These are phyloP conservation scores for Capsella rubella DNA, from an alignment of 441 rosid genomes.

Conservation along the genomic window DNA sequence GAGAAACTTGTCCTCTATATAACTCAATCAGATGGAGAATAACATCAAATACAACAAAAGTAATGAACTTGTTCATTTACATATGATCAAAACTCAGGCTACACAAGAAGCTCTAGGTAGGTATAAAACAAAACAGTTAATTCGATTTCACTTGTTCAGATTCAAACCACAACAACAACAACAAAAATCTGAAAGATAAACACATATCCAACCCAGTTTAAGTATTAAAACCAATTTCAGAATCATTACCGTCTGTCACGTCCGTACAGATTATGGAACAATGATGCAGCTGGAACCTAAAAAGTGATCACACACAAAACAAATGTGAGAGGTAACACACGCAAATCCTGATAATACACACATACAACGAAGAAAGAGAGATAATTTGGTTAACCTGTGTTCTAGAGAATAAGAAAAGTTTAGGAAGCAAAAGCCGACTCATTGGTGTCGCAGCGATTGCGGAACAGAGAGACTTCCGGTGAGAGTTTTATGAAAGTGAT, in stretches of 20 bases:
- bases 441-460: slow-evolving; percentile 38
- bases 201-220: slow-evolving; percentile 5
- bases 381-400: slow-evolving; percentile 49
- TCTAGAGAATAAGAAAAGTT: slow-evolving; percentile 47
- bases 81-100: not conserved
- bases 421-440: slow-evolving; percentile 51
- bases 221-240: not conserved
- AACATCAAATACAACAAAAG: slow-evolving; percentile 4
- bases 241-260: slow-evolving; percentile 63
- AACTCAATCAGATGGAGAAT: not conserved
- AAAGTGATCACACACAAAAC: slow-evolving; percentile 14
- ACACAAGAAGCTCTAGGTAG: not conserved
- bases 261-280: slow-evolving; percentile 39
- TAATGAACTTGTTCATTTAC: not conserved
- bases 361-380: slow-evolving; percentile 18
- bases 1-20: not conserved
- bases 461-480: not conserved
- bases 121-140: not conserved
- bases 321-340: not conserved
- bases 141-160: slow-evolving; percentile 14
- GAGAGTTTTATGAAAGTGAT: not conserved
- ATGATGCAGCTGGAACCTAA: slow-evolving; percentile 55
- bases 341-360: not conserved
- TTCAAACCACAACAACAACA: slow-evolving; percentile 1
- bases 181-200: slow-evolving; percentile 13